Evolutionary conservation across 2,329 filamentous ascomycete genomes (phyloP).

Genomic region (Trichocomaceae sp.): DNA sequence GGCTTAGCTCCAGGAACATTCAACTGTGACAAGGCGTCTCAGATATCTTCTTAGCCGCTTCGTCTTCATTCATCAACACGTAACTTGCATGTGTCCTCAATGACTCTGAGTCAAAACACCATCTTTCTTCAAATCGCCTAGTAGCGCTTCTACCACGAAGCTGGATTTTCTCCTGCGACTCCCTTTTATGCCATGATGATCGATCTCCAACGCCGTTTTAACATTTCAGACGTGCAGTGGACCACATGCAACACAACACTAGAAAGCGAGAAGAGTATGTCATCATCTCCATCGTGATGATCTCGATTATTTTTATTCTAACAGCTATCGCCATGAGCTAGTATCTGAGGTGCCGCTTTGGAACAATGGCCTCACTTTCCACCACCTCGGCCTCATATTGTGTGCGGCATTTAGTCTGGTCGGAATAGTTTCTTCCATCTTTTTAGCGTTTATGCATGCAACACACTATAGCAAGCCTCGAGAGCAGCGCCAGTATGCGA

Average conservation of each 20-base stretch:
- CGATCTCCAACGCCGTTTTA: slow-evolving; percentile 9
- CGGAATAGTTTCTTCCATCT: slow-evolving; percentile 46
- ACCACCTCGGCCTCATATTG: slow-evolving; percentile 50
- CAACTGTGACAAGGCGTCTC: background rate
- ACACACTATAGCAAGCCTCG: slow-evolving; percentile 54
- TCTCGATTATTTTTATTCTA: background rate
- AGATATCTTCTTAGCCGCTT: background rate
- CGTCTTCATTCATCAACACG: background rate
- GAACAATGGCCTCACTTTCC: slow-evolving; percentile 49
- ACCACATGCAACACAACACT: slow-evolving; percentile 46
- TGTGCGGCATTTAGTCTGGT: slow-evolving; percentile 48
- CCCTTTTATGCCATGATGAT: slow-evolving; percentile 2
- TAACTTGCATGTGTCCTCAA: background rate
- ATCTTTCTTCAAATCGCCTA: background rate
- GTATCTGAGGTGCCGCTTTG: slow-evolving; percentile 47
- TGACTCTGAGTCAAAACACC: background rate
- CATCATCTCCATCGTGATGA: background rate
- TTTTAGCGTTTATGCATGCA: slow-evolving; percentile 52
- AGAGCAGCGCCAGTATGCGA: slow-evolving; percentile 53
- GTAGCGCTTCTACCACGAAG: background rate
- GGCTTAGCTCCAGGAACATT: slow-evolving; percentile 10
- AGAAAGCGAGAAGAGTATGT: slow-evolving; percentile 41
- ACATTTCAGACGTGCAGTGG: slow-evolving; percentile 8
- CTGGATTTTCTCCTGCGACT: background rate
- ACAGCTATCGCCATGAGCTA: slow-evolving; percentile 15